phyloP scores from a whole-genome alignment of 345 rosid species.

The Mallotus nudiflorus region DNA sequence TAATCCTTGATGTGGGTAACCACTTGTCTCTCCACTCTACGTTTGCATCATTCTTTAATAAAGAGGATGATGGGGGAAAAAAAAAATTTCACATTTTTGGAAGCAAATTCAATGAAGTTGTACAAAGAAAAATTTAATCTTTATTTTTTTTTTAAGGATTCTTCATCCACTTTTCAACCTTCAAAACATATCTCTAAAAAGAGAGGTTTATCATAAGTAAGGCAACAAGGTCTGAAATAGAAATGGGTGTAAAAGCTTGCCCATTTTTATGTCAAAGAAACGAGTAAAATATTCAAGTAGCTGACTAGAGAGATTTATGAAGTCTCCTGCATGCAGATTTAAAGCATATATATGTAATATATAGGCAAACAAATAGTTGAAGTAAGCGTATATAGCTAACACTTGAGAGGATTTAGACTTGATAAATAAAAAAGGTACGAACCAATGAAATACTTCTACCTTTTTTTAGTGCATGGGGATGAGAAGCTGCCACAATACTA shows the following conservation, averaged over 20 bases:
- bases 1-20: not conserved
- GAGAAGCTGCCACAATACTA: not conserved
- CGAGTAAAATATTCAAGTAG: not conserved
- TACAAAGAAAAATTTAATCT: not conserved
- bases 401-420: not conserved
- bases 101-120: constrained; percentile 11
- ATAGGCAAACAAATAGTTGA: not conserved
- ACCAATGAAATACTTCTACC: constrained; percentile 1
- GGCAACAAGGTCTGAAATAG: not conserved
- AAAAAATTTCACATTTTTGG: constrained; percentile 16
- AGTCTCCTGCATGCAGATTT: not conserved
- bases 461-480: constrained; percentile 8
- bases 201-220: not conserved
- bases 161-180: not conserved
- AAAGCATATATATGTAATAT: no score
- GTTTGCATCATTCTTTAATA: not conserved
- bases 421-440: constrained; percentile 5
- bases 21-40: not conserved
- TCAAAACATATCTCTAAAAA: not conserved
- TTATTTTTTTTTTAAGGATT: not conserved
- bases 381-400: not conserved
- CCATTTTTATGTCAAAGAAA: not conserved
- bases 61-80: no score
- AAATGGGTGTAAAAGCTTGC: not conserved
- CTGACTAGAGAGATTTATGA: not conserved